Conservation (phyloP, 306 rosid species). For the Spatholobus suberectus region DNA sequence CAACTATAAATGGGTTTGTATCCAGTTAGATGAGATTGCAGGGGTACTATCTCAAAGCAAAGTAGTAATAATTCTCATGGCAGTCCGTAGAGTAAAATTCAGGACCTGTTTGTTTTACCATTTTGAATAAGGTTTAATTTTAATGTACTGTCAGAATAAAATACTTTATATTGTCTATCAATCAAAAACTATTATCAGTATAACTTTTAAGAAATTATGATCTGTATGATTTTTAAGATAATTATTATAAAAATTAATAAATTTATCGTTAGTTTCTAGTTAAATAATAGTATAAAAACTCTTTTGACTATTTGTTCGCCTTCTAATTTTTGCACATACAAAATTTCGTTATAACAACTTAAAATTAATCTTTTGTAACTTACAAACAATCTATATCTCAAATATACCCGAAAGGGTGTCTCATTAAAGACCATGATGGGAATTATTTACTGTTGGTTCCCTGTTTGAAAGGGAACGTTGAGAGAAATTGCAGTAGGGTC, state of each 20-base stretch:
- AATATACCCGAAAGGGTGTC: constrained; percentile 7
- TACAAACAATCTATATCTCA: not conserved
- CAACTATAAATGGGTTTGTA: constrained; percentile 11
- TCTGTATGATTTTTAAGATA: too few relatives aligned
- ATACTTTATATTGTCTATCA: too few relatives aligned
- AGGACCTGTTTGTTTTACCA: not conserved
- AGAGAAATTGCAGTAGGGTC: constrained; percentile 17
- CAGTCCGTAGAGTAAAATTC: not conserved
- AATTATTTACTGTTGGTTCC: constrained; percentile 16
- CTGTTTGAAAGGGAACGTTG: not conserved
- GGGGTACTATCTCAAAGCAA: not conserved
- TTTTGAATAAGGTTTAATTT: too few relatives aligned
- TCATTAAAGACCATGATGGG: not conserved
- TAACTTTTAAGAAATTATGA: too few relatives aligned
- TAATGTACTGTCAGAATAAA: too few relatives aligned
- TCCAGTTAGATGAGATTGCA: not conserved
- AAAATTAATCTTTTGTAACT: too few relatives aligned
- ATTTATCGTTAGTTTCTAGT: too few relatives aligned
- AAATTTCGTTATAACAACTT: not conserved
- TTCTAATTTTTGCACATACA: not conserved
- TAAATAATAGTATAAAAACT: too few relatives aligned
- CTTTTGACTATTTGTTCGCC: too few relatives aligned
- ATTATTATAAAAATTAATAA: too few relatives aligned
- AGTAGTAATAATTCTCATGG: not conserved
- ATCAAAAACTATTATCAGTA: too few relatives aligned